Evolutionary conservation across 1,284 basidiomycete species (phyloP).

Genomic region (Calocybe gambosa): DNA sequence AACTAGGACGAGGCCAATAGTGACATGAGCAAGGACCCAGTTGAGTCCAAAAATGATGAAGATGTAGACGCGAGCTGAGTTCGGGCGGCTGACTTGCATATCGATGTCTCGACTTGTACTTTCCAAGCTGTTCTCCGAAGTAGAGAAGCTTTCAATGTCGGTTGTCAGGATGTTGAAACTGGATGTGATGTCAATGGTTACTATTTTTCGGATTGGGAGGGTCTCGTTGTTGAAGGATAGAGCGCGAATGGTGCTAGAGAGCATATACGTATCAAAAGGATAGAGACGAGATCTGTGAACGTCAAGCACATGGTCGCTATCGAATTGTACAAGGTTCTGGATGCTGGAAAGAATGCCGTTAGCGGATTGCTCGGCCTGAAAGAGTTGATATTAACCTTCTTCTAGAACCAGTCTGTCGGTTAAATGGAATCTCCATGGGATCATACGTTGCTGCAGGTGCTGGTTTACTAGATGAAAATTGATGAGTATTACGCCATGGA

Average conservation of each 20-base stretch:
- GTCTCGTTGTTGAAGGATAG: constrained; percentile 30
- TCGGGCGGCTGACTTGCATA: constrained; percentile 38
- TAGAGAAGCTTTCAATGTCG: constrained; percentile 36
- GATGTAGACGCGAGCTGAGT: constrained; percentile 37
- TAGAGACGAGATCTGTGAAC: constrained; percentile 49
- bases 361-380: background rate
- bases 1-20: constrained; percentile 39
- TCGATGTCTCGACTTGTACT: constrained; percentile 37
- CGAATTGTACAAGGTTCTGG: constrained; percentile 51
- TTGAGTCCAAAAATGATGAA: constrained; percentile 41
- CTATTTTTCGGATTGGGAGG: constrained; percentile 37
- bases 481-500: background rate
- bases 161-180: constrained; percentile 39
- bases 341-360: constrained; percentile 29
- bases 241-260: constrained; percentile 43
- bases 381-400: constrained; percentile 29
- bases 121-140: constrained; percentile 20
- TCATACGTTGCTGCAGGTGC: constrained; percentile 35
- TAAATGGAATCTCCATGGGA: constrained; percentile 39
- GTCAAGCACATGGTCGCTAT: constrained; percentile 52
- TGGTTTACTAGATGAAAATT: constrained; percentile 2
- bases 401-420: constrained; percentile 31
- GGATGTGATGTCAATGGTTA: constrained; percentile 40
- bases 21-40: constrained; percentile 51
- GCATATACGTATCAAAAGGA: constrained; percentile 51